Percentiles rank a stretch among this genome's conserved stretches.
These are phyloP conservation scores for Biscutella auriculata DNA, from an alignment of 441 rosid species.

Conservation along the genomic window DNA sequence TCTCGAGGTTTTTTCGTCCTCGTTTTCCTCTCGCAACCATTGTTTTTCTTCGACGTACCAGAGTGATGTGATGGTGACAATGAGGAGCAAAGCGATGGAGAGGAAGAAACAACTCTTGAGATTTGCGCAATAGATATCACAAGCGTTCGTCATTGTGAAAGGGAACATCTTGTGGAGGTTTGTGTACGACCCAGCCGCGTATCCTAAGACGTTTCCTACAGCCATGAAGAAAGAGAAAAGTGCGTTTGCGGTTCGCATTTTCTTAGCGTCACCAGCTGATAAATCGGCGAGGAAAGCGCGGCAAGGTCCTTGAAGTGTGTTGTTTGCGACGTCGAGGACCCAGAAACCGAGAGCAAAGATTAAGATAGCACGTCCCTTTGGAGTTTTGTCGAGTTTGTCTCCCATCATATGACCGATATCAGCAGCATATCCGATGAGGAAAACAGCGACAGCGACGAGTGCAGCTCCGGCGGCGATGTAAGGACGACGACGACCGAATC, in stretches of 20 bases:
- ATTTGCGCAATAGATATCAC: conserved; percentile 83
- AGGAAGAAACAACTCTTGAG: conserved; percentile 72
- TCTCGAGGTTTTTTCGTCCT: not conserved
- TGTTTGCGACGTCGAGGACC: conserved; percentile 92
- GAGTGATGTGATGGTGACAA: conserved; percentile 31
- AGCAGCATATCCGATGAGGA: conserved; percentile 78
- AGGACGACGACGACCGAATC: conserved; percentile 89
- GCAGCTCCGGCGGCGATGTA: conserved; percentile 56
- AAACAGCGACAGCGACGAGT: conserved; percentile 51
- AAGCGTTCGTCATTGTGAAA: conserved; percentile 54
- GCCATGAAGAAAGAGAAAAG: conserved; percentile 85
- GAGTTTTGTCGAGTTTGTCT: conserved; percentile 22
- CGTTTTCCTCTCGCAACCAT: conserved; percentile 34
- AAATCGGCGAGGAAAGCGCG: conserved; percentile 80
- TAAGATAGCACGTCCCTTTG: conserved; percentile 57
- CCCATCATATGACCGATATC: conserved; percentile 62
- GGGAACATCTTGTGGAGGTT: conserved; percentile 41
- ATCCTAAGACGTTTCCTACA: conserved; percentile 74
- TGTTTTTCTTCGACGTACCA: conserved; percentile 41
- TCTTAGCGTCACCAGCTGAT: conserved; percentile 39
- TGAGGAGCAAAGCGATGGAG: conserved; percentile 41
- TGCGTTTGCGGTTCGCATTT: conserved; percentile 51
- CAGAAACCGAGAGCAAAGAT: conserved; percentile 77
- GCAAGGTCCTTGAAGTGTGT: conserved; percentile 78
- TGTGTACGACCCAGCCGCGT: conserved; percentile 58